Conservation (phyloP, 2,329 filamentous ascomycete species). For the Aaosphaeria pasadenensis region DNA sequence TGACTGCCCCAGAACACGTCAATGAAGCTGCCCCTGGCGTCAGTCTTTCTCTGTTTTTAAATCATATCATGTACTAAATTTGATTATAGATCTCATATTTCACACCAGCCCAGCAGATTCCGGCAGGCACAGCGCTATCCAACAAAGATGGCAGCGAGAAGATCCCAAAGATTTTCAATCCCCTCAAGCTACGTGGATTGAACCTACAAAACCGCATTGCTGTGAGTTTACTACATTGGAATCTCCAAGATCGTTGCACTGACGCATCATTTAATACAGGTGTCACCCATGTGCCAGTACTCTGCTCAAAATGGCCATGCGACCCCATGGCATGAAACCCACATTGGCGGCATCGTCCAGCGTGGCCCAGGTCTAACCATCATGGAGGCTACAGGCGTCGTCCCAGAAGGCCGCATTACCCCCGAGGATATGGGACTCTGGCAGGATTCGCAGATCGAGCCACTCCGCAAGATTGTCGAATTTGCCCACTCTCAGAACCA, state of each 20-base stretch:
- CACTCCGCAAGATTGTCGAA: slow-evolving; percentile 67
- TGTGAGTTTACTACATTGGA: neutral
- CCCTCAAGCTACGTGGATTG: slow-evolving; percentile 56
- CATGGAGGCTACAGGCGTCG: slow-evolving; percentile 75
- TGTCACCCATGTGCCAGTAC: slow-evolving; percentile 64
- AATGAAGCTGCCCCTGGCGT: slow-evolving; percentile 45
- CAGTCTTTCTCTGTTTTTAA: slow-evolving; percentile 6
- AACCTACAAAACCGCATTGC: slow-evolving; percentile 64
- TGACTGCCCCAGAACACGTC: slow-evolving; percentile 2
- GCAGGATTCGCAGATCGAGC: slow-evolving; percentile 77
- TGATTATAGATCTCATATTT: slow-evolving; percentile 42
- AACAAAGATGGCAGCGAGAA: slow-evolving; percentile 48
- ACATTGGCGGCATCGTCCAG: slow-evolving; percentile 74
- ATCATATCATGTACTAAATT: slow-evolving; percentile 5
- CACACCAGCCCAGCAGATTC: slow-evolving; percentile 46
- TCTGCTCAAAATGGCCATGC: slow-evolving; percentile 67
- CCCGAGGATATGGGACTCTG: slow-evolving; percentile 78
- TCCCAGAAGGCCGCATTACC: slow-evolving; percentile 76
- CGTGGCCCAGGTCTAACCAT: slow-evolving; percentile 72
- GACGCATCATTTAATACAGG: neutral
- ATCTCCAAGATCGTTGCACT: neutral
- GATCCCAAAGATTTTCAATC: slow-evolving; percentile 59
- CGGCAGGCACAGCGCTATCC: slow-evolving; percentile 46
- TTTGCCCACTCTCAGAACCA: slow-evolving; percentile 78
- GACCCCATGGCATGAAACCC: slow-evolving; percentile 78